These are phyloP conservation scores for Amanita muscaria DNA, from an alignment of 768 basidiomycete species.

Conservation along the genomic window DNA sequence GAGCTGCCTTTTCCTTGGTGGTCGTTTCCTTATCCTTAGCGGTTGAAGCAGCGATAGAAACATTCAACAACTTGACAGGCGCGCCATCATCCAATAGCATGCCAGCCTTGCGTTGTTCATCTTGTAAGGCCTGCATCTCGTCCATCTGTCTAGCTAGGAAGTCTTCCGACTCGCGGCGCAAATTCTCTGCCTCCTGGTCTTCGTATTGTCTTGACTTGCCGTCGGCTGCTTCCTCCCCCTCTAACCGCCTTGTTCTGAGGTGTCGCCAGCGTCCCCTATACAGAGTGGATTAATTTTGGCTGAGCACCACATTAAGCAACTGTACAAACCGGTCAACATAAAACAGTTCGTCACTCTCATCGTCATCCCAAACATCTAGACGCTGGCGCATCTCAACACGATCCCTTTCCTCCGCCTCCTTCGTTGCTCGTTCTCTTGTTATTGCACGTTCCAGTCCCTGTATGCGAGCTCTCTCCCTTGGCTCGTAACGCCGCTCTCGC, in stretches of 20 bases:
- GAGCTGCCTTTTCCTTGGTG: conserved; percentile 43
- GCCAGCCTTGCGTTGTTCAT: conserved; percentile 86
- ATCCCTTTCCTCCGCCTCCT: conserved; percentile 75
- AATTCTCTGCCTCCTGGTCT: conserved; percentile 77
- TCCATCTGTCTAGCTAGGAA: conserved; percentile 94
- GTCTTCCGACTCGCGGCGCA: conserved; percentile 85
- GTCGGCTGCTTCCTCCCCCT: conserved; percentile 78
- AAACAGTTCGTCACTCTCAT: conserved; percentile 88
- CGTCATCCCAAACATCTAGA: conserved; percentile 87
- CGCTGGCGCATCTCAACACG: conserved; percentile 70
- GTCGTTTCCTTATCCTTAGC: conserved; percentile 34
- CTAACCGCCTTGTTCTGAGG: conserved; percentile 58
- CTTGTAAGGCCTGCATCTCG: conserved; percentile 87
- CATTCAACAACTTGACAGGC: conserved; percentile 79
- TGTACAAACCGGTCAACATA: conserved; percentile 85
- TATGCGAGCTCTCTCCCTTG: conserved; percentile 77
- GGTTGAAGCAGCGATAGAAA: conserved; percentile 49
- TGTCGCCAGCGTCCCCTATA: conserved; percentile 79
- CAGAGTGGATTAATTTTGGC: background rate
- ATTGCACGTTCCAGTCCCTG: conserved; percentile 69
- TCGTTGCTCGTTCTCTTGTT: conserved; percentile 58
- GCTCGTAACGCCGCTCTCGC: conserved; percentile 93
- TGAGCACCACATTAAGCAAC: no score
- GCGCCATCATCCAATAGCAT: conserved; percentile 87
- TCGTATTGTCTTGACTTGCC: conserved; percentile 75